Conservation (phyloP, 2,329 filamentous ascomycete genomes). For the Microascus cirrosus region DNA sequence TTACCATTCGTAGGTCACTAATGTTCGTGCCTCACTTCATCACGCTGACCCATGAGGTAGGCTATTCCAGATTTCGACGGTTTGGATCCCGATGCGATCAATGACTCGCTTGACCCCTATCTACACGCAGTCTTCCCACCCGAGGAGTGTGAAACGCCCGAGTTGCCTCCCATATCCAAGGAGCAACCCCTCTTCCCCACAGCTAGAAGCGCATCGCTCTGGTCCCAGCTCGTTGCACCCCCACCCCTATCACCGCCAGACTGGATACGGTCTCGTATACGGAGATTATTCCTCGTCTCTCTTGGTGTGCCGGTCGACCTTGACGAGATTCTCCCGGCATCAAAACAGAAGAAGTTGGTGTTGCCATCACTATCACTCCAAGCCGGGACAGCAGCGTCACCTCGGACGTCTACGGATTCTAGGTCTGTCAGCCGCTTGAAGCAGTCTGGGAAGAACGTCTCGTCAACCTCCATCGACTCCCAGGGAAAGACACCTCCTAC, state of each 20-base stretch:
- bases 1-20: slow-evolving; percentile 31
- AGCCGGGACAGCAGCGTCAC: slow-evolving; percentile 35
- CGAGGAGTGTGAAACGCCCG: slow-evolving; percentile 38
- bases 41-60: slow-evolving; percentile 21
- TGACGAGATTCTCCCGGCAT: slow-evolving; percentile 92
- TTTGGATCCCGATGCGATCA: slow-evolving; percentile 49
- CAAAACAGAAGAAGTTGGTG: slow-evolving; percentile 95
- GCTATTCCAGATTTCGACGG: slow-evolving; percentile 58
- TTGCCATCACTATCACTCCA: slow-evolving; percentile 76
- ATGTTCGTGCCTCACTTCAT: not conserved
- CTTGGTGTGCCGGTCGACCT: slow-evolving; percentile 92
- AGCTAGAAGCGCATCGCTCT: slow-evolving; percentile 78
- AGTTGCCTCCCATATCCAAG: slow-evolving; percentile 37
- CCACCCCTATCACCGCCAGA: slow-evolving; percentile 91
- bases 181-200: slow-evolving; percentile 66
- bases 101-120: slow-evolving; percentile 52
- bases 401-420: slow-evolving; percentile 43
- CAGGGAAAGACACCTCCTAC: slow-evolving; percentile 36
- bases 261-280: slow-evolving; percentile 93
- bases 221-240: slow-evolving; percentile 91
- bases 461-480: slow-evolving; percentile 47
- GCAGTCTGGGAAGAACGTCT: slow-evolving; percentile 38
- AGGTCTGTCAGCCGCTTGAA: slow-evolving; percentile 32
- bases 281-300: slow-evolving; percentile 88
- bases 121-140: slow-evolving; percentile 55